Percentiles rank a stretch among this genome's conserved stretches.
phyloP scores from a whole-genome alignment of 257 asterid species.

The Apocynum venetum region DNA sequence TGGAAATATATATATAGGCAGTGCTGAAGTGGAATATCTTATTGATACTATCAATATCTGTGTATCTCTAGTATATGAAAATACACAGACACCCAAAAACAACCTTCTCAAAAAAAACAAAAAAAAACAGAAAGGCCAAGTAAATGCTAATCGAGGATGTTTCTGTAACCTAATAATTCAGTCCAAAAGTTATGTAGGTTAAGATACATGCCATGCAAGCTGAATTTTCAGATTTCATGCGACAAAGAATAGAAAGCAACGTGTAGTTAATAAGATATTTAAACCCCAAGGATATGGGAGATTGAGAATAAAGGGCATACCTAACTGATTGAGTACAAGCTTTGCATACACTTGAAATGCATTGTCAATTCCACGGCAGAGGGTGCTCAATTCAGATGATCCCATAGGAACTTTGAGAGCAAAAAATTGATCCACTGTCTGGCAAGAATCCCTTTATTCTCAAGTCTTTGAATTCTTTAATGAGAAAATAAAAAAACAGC shows the following conservation, averaged over 20 bases:
- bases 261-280: neutral
- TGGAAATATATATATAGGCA: neutral
- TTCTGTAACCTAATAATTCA: neutral
- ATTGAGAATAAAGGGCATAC: conserved; percentile 28
- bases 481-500: neutral
- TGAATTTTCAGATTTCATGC: neutral
- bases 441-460: conserved; percentile 19
- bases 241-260: neutral
- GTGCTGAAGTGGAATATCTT: neutral
- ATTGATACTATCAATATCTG: neutral
- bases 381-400: conserved; percentile 77
- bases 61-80: neutral
- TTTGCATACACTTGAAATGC: conserved; percentile 89
- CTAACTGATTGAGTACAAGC: conserved; percentile 66
- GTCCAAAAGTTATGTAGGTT: neutral
- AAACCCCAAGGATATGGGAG: neutral
- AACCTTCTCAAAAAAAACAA: neutral
- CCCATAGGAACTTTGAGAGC: conserved; percentile 94
- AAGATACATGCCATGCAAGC: neutral
- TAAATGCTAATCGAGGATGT: neutral
- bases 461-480: neutral
- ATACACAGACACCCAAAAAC: neutral
- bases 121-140: too few relatives aligned
- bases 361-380: conserved; percentile 88
- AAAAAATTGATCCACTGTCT: conserved; percentile 98